Base-by-base conservation (phyloP, 2,329 filamentous ascomycete species). In the Hymenoscyphus fructigenus region DNA sequence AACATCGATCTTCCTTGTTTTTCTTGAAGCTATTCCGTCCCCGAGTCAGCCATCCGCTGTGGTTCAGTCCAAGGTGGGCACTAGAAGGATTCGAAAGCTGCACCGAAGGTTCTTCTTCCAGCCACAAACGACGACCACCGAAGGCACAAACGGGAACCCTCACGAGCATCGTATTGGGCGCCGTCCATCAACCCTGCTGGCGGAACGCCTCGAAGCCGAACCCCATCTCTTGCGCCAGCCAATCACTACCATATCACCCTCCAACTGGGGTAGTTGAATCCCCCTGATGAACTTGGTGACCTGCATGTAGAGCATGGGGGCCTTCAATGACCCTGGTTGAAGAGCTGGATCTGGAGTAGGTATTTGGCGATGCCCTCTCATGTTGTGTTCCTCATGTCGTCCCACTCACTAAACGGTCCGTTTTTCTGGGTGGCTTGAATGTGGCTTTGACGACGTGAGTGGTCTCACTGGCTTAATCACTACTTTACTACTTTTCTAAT, bases 31-130 rank as follows among this genome's bases (percentile, higher is more conserved):
- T 32, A 15, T 55, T 36, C n/a, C 20, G 34, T 20, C 20, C 9
- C 32, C 60, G 32, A 62, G 50, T 57, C 29, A 57, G 50, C 62
- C 62, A 64, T 62, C 60, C 61, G 61, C 28, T 32, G 29, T 60
- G 58, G n/a, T 62, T 47, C 29, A 63, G 44, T 23, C 10, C 29
- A 32, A 20, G 60, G 59, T 50, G 44, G 44, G 44, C 44, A 50
- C 67, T 72, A 70, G 69, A 72, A 69, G 69, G 65, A 64, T 63
- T 67, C 59, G 70, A 70, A 70, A 59, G 61, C 63, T 67, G 65
- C 69, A 69, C 61, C 44, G 70, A 72, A 72, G 65, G 57, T 60
- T 66, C 60, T 26, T 23, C n/a, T 3, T 50, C 47, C 62, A 70
- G 67, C 66, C 68, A 69, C 69, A 57, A 68, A 26, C 41, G 32